A percentile compares a stretch with the other conserved stretches of the same genome.
Conservation (phyloP, 805 yeast genomes). For the Isabelozyma gotoi region DNA sequence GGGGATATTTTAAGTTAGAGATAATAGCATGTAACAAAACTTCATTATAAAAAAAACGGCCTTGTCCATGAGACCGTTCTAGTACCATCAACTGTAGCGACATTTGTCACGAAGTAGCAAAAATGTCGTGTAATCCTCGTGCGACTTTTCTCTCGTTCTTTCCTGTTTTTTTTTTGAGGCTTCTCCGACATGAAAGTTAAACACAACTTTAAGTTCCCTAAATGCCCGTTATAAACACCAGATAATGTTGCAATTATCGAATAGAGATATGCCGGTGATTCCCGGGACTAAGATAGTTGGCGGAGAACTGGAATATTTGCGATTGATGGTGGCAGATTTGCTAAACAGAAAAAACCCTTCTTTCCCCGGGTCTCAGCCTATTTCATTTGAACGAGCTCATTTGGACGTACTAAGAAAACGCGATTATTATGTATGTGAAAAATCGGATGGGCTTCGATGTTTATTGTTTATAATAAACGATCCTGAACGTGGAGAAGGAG, state of each 20-base stretch:
- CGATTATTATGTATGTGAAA: slow-evolving; percentile 94
- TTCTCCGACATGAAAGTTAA: too few species aligned
- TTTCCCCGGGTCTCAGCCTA: slow-evolving; percentile 96
- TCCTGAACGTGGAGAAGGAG: slow-evolving; percentile 80
- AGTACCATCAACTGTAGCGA: too few species aligned
- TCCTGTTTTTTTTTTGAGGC: too few species aligned
- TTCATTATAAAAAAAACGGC: too few species aligned
- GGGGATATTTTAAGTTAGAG: slow-evolving; percentile 18
- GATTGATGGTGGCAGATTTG: slow-evolving; percentile 64
- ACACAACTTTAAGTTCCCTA: too few species aligned
- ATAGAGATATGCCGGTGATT: slow-evolving; percentile 70
- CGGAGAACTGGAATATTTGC: slow-evolving; percentile 65
- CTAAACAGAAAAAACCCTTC: slow-evolving; percentile 52
- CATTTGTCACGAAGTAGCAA: too few species aligned
- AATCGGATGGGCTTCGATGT: slow-evolving; percentile 90
- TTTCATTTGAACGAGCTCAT: slow-evolving; percentile 79
- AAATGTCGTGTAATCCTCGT: too few species aligned
- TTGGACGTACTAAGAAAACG: slow-evolving; percentile 61
- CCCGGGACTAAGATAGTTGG: slow-evolving; percentile 84
- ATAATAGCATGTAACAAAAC: background rate
- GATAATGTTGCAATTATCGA: slow-evolving; percentile 38
- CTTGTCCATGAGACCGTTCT: too few species aligned
- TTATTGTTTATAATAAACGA: slow-evolving; percentile 66
- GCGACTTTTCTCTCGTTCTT: too few species aligned
- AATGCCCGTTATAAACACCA: background rate